These are phyloP conservation scores for Phaeosphaeria sp. DNA, from an alignment of 2,329 filamentous ascomycete species.

Conservation along the genomic window DNA sequence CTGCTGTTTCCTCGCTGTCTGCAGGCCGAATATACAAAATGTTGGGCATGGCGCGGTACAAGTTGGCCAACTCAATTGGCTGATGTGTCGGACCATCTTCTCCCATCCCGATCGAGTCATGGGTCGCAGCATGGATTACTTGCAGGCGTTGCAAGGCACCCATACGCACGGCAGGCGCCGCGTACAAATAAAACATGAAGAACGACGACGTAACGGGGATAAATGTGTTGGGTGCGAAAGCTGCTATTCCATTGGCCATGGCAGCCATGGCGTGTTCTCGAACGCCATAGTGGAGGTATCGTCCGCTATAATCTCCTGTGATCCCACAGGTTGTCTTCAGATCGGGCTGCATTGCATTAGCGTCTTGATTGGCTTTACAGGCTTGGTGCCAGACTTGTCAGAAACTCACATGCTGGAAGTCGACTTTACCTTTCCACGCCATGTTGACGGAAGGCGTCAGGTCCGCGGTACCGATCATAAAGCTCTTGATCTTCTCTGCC, in stretches of 20 bases:
- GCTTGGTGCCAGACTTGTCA: background rate
- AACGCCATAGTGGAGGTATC: constrained; percentile 56
- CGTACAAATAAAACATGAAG: constrained; percentile 70
- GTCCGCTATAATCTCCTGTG: constrained; percentile 62
- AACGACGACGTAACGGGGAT: constrained; percentile 62
- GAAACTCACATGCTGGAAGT: constrained; percentile 58
- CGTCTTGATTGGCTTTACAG: background rate
- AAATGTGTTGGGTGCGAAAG: constrained; percentile 53
- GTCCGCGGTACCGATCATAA: constrained; percentile 76
- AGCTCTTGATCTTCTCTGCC: constrained; percentile 84
- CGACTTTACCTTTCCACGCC: constrained; percentile 60
- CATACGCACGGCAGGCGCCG: constrained; percentile 67
- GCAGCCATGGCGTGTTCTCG: constrained; percentile 49
- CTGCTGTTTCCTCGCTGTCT: constrained; percentile 65
- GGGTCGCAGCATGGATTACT: constrained; percentile 66
- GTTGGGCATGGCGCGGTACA: constrained; percentile 70
- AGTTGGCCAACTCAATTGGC: constrained; percentile 62
- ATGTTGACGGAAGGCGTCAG: constrained; percentile 61
- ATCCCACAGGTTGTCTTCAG: constrained; percentile 53
- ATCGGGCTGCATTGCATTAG: constrained; percentile 31
- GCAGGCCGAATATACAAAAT: constrained; percentile 66
- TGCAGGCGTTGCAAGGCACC: constrained; percentile 64
- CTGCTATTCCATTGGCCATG: constrained; percentile 63
- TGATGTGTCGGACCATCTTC: constrained; percentile 70
- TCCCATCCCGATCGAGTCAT: constrained; percentile 64